Percentiles rank a stretch among this genome's conserved stretches.
Evolutionary conservation across 2,329 filamentous ascomycete species (phyloP).

Genomic region (Colletotrichum coccodes): DNA sequence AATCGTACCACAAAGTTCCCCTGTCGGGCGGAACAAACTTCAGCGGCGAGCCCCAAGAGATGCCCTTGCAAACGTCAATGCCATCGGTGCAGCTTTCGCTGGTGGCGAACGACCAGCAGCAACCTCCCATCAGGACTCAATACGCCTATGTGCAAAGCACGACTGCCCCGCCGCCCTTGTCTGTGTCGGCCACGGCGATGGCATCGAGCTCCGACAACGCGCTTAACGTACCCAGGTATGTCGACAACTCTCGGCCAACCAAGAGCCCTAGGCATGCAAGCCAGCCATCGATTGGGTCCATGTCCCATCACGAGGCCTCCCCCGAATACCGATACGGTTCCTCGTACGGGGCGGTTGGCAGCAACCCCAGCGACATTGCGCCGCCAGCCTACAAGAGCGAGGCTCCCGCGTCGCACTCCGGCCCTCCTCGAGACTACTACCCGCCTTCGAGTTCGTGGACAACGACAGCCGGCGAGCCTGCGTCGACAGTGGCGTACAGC

Average conservation of each 20-base stretch:
- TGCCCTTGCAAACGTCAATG: slow-evolving; percentile 64
- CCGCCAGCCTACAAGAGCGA: slow-evolving; percentile 44
- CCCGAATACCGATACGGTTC: slow-evolving; percentile 68
- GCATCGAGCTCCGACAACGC: slow-evolving; percentile 50
- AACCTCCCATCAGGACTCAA: slow-evolving; percentile 60
- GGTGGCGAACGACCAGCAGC: slow-evolving; percentile 57
- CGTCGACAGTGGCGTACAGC: slow-evolving; percentile 56
- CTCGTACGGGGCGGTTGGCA: slow-evolving; percentile 49
- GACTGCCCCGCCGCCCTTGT: slow-evolving; percentile 60
- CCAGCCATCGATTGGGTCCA: slow-evolving; percentile 63
- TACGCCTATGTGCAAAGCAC: slow-evolving; percentile 65
- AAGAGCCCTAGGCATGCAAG: slow-evolving; percentile 66
- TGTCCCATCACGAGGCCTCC: slow-evolving; percentile 58
- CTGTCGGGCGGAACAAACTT: slow-evolving; percentile 59
- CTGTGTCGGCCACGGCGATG: slow-evolving; percentile 51
- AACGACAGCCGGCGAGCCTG: slow-evolving; percentile 58
- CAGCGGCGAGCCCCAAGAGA: slow-evolving; percentile 62
- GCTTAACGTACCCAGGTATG: slow-evolving; percentile 66
- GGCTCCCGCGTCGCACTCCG: slow-evolving; percentile 39
- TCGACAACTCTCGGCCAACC: slow-evolving; percentile 65
- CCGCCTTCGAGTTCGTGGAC: slow-evolving; percentile 63
- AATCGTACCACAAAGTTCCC: slow-evolving; percentile 64
- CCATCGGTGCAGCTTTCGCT: slow-evolving; percentile 64
- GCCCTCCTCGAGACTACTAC: slow-evolving; percentile 61
- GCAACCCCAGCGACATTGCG: slow-evolving; percentile 44